A percentile compares a stretch with the other conserved stretches of the same genome.
These are phyloP conservation scores for Ottelia alismoides DNA, from an alignment of 106 monocot species.

Conservation along the genomic window DNA sequence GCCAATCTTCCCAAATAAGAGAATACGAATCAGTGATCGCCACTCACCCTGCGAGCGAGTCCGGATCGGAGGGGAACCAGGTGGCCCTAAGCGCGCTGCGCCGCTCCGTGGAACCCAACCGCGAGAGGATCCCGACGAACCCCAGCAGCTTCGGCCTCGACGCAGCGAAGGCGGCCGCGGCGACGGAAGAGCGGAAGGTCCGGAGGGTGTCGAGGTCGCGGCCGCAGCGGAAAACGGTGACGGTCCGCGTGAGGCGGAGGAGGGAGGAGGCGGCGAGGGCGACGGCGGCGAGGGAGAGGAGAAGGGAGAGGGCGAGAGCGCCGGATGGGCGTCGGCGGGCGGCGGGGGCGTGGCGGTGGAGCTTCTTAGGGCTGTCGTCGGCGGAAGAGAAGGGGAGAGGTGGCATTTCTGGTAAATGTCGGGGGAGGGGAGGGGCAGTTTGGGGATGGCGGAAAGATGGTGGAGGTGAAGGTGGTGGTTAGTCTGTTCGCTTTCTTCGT, in stretches of 20 bases:
- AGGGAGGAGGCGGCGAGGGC: conserved; percentile 19
- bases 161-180: neutral
- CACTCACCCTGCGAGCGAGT: conserved; percentile 43
- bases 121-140: conserved; percentile 61
- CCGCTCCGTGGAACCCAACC: conserved; percentile 37
- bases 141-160: conserved; percentile 56
- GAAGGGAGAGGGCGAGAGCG: conserved; percentile 28
- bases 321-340: conserved; percentile 5
- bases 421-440: neutral
- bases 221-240: conserved; percentile 69
- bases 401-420: neutral
- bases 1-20: too few species aligned
- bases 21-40: too few species aligned
- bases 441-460: too few species aligned
- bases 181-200: conserved; percentile 12
- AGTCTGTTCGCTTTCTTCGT: too few species aligned
- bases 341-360: conserved; percentile 3
- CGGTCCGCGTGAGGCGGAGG: conserved; percentile 21
- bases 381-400: neutral
- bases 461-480: too few species aligned
- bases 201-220: conserved; percentile 57
- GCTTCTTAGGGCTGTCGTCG: neutral
- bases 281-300: conserved; percentile 21
- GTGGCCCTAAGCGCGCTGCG: conserved; percentile 50
- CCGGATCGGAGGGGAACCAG: conserved; percentile 70